phyloP scores from a whole-genome alignment of 805 yeast genomes.

The Metschnikowia reukaufii region DNA sequence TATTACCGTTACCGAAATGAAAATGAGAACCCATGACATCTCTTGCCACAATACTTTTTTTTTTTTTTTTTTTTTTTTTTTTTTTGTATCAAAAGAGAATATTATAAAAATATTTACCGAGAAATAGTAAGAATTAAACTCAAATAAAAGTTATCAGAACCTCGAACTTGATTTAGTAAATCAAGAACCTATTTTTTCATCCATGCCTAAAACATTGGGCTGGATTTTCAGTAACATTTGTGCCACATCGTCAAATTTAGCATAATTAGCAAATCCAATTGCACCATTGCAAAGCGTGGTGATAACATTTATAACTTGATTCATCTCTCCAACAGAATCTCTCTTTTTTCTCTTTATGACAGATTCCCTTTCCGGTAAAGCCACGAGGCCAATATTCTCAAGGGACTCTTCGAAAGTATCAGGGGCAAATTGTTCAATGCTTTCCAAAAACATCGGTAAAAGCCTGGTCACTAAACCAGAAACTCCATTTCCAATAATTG shows the following conservation, averaged over 20 bases:
- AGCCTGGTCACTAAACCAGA: too few relatives aligned
- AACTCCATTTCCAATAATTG: too few relatives aligned
- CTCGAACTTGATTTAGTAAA: too few relatives aligned
- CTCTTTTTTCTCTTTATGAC: not conserved
- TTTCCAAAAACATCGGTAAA: not conserved
- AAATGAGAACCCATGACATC: too few relatives aligned
- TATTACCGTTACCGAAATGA: too few relatives aligned
- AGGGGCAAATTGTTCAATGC: not conserved
- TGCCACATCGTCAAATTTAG: not conserved
- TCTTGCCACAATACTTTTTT: too few relatives aligned
- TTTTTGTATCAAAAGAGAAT: too few relatives aligned
- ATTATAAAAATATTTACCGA: too few relatives aligned
- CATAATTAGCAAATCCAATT: not conserved
- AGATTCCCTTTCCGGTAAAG: not conserved
- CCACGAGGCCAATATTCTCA: not conserved
- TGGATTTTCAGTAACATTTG: not conserved
- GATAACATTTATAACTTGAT: not conserved
- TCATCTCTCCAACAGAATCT: not conserved
- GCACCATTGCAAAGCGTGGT: constrained; percentile 1
- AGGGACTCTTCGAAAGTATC: not conserved
- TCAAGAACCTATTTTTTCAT: too few relatives aligned
- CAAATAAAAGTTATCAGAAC: too few relatives aligned
- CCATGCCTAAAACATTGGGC: not conserved
- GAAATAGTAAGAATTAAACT: too few relatives aligned
- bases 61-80: too few relatives aligned